Base-by-base conservation (phyloP, 345 rosid species). In the Eucalyptus victrix region DNA sequence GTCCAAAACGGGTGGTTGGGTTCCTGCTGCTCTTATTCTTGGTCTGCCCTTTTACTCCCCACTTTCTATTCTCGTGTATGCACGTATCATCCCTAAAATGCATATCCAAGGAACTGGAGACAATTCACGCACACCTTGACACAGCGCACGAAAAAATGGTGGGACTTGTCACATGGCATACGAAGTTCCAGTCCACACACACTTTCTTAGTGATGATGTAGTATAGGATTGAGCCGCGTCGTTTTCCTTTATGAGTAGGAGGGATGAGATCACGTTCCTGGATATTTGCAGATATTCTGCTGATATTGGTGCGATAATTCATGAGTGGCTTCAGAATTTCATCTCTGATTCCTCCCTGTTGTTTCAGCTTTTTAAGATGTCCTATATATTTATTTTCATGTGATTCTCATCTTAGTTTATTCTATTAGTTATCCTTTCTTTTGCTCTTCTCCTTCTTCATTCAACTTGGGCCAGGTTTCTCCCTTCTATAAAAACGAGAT, bases 1-100 rank as follows among this genome's bases (percentile, higher is more conserved):
- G 88, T 86, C 95, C n/a, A 95, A 93, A 90, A 95, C 97, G 32
- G 96, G 97, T 51, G 96, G 96, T 87, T 95, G 97, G 97, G 89
- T 92, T 49, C 94, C 96, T 7, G 97, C 96, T 62, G 94, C 96
- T 17, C 95, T 95, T 62, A 89, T 93, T 90, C 93, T 95, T 60
- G 97, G 97, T 95, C 50, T 87, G 91, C 81, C 86, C 87, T 80
- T 56, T 44, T 49, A 12, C 7, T 87, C 86, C 14, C 32, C 8
- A 21, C 37, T 47, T 40, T 28, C 45, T 40, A 26, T 32, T 76
- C 53, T 17, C 1, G 37, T 28, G 37, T 54, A 37, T 6, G 53
- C 34, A 47, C 28, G 4, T 1, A 69, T 76, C 45, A 37, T 76
- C 83, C 45, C 45, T 40, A 40, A 72, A 76, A 3, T 76, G 83